Conservation (phyloP, 2,329 filamentous ascomycete species). For the Monosporascus sp. region DNA sequence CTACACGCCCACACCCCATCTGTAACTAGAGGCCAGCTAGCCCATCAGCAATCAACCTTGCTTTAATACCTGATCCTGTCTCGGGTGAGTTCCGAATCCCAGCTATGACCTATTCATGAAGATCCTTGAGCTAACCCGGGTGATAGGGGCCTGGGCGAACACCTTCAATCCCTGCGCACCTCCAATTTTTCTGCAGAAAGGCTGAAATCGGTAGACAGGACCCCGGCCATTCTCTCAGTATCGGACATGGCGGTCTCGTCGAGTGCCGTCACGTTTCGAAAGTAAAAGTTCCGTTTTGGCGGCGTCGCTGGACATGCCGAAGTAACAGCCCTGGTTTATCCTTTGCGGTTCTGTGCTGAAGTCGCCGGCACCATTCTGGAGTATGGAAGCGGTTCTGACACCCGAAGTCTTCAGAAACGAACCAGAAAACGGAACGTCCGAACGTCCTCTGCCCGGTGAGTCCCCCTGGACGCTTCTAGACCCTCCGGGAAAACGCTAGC, state of each 20-base stretch:
- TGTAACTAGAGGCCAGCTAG: neutral
- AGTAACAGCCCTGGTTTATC: slow-evolving; percentile 52
- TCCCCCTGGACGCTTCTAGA: slow-evolving; percentile 46
- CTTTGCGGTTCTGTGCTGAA: slow-evolving; percentile 46
- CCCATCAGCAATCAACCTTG: too few species aligned
- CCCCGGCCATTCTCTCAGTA: slow-evolving; percentile 7
- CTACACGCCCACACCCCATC: too few species aligned
- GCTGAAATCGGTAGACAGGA: neutral
- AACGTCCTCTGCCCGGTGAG: slow-evolving; percentile 15
- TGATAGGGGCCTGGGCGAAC: neutral
- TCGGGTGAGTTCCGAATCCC: neutral
- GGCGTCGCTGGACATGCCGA: slow-evolving; percentile 36
- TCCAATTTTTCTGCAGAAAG: neutral
- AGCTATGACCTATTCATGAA: neutral
- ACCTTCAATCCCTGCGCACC: neutral
- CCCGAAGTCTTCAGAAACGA: slow-evolving; percentile 42
- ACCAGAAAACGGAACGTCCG: slow-evolving; percentile 6
- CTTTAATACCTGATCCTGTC: too few species aligned
- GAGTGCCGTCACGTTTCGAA: slow-evolving; percentile 39
- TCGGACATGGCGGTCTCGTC: slow-evolving; percentile 12
- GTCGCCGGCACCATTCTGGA: slow-evolving; percentile 35
- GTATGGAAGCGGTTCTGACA: slow-evolving; percentile 51
- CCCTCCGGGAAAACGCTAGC: slow-evolving; percentile 45
- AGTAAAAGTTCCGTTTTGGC: slow-evolving; percentile 44
- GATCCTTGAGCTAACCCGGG: neutral